Percentiles rank a stretch among this genome's conserved stretches.
Evolutionary conservation across 768 basidiomycete species (phyloP).

Genomic region (Boletus vermiculosoides): DNA sequence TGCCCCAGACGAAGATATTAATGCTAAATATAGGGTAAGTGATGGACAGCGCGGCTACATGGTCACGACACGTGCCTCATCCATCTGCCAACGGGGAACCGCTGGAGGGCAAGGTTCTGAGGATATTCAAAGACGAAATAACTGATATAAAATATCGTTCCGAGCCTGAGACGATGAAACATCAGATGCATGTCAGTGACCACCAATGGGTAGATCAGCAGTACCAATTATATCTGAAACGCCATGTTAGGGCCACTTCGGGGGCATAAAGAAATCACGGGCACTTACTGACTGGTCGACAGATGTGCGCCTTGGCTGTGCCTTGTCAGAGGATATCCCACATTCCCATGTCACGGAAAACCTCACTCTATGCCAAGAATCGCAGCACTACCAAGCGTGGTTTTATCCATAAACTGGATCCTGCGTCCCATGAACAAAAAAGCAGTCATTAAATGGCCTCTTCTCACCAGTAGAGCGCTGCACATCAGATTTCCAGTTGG

Average conservation of each 20-base stretch:
- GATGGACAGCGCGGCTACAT: not conserved
- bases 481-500: not conserved
- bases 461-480: conserved; percentile 55
- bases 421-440: conserved; percentile 29
- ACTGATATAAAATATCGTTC: conserved; percentile 71
- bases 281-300: conserved; percentile 58
- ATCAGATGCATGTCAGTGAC: not conserved
- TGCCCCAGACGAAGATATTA: conserved; percentile 66
- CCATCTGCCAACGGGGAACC: conserved; percentile 77
- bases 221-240: conserved; percentile 63
- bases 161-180: conserved; percentile 48
- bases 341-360: not conserved
- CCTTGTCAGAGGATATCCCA: not conserved
- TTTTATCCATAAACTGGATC: conserved; percentile 82
- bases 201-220: not conserved
- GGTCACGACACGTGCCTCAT: conserved; percentile 53
- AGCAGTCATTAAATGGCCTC: not conserved
- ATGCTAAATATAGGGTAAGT: conserved; percentile 36
- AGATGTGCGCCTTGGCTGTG: conserved; percentile 58
- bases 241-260: not conserved
- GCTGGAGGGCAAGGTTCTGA: conserved; percentile 68
- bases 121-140: conserved; percentile 74
- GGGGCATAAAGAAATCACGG: not conserved
- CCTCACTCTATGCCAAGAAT: conserved; percentile 68
- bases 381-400: conserved; percentile 62